Conservation (phyloP, 2,329 filamentous ascomycete species). For the Annulohypoxylon truncatum region DNA sequence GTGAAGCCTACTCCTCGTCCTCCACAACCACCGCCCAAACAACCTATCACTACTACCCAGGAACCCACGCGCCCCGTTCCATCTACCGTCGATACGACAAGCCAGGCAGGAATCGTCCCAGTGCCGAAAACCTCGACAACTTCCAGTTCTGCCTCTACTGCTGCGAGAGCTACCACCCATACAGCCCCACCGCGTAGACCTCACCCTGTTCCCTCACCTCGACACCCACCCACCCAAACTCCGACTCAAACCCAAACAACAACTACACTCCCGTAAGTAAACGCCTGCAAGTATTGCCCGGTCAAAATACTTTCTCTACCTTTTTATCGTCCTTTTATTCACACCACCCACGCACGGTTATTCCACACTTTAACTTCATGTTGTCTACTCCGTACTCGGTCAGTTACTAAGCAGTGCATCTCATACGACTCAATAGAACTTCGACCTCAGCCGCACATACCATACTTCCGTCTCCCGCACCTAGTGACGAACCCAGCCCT, state of each 20-base stretch:
- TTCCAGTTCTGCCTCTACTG: not conserved
- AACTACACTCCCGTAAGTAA: constrained; percentile 39
- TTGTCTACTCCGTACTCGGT: not conserved
- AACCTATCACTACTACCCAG: constrained; percentile 6
- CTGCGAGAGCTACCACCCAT: constrained; percentile 7
- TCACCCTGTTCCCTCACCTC: constrained; percentile 10
- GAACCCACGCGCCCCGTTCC: not conserved
- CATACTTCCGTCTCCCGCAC: constrained; percentile 70
- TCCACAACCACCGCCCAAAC: constrained; percentile 33
- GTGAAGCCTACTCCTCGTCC: constrained; percentile 49
- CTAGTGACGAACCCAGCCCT: constrained; percentile 70
- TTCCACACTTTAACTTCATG: not conserved
- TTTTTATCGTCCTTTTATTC: not conserved
- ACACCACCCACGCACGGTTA: not conserved
- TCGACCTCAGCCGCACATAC: constrained; percentile 41
- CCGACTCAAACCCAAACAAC: not conserved
- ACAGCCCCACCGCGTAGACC: constrained; percentile 15
- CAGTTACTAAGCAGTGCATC: constrained; percentile 31
- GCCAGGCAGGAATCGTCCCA: constrained; percentile 16
- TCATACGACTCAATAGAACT: constrained; percentile 24
- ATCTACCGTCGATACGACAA: not conserved
- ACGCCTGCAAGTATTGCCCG: not conserved
- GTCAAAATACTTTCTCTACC: not conserved
- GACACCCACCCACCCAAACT: constrained; percentile 23
- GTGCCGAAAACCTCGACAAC: not conserved